Evolutionary conservation across 805 yeast genomes (phyloP), one percentile per base, ranked within the genome.

Genomic region (Zygoascus flipseniorum): DNA sequence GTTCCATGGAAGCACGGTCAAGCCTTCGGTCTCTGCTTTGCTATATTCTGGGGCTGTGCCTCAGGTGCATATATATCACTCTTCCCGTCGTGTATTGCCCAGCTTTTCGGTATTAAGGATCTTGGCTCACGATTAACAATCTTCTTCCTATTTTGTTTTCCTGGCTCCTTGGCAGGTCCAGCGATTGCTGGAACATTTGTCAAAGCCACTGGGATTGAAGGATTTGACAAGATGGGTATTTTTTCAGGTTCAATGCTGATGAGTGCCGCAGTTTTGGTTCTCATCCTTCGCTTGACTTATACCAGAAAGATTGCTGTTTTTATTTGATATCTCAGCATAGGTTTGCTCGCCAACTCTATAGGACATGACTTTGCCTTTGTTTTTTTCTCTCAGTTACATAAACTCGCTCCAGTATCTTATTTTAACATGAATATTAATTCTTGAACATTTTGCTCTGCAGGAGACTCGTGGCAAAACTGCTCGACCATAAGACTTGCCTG

Each of bases 21-120:
- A 31, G 55, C 58, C 19, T 45, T 58, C 19, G 47, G 62, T 39
- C 32, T 64, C 14, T 56, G 65, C 16, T 69, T 65, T 55, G 62
- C 63, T 5, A 60, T 70, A 1, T 32, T 66, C 28, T 70, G 71
- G 70, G 74, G 73, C 16, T 57, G 63, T 19, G 59, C 68, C 6
- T 66, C 73, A 0, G 75, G 73, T 2, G 62, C 61, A 14, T 65
- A 65, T 19, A 65, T 71, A 16, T 69, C 74, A 0, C 51, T 72
- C 31, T 61, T 61, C 42, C 74, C 75, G 10, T 52, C 73, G 0
- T 43, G 65, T 11, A 53, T 71, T 6, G 69, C 69, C 0, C 75
- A 71, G 42, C 49, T 72, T 20, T 70, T 67, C 56, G 69, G 69
- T 3, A 54, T 64, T 42, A 53, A 67, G n/a, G 68, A 69, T 43